A percentile compares a stretch with the other conserved stretches of the same genome.
Conservation (phyloP, 106 monocot genomes). For the Apostasia shenzhenica region DNA sequence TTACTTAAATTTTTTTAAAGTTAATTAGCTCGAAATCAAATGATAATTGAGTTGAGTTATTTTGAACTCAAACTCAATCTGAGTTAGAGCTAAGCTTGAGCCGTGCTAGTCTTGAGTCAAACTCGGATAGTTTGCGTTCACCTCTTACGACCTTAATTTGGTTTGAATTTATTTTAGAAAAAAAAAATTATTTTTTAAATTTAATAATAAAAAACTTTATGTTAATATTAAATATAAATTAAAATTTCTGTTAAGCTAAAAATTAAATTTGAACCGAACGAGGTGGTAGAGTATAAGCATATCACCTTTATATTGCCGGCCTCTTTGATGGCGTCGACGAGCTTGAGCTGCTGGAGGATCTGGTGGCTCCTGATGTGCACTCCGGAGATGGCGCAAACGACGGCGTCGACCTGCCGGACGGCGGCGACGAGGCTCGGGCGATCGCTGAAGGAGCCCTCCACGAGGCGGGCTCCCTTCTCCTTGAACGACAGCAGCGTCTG, state of each 20-base stretch:
- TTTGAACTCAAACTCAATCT: too few species aligned
- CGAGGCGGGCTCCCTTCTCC: slow-evolving; percentile 20
- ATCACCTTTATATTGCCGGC: slow-evolving; percentile 38
- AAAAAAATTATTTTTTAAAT: too few species aligned
- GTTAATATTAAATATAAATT: too few species aligned
- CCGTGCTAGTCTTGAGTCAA: too few species aligned
- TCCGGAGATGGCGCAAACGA: slow-evolving; percentile 40
- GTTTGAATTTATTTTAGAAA: too few species aligned
- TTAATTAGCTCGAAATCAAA: too few species aligned
- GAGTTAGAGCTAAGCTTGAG: too few species aligned
- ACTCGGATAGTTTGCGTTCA: too few species aligned
- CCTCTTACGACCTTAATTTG: too few species aligned
- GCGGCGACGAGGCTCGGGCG: slow-evolving; percentile 34
- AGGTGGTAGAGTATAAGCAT: neutral
- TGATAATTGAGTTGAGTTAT: too few species aligned
- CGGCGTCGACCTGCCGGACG: slow-evolving; percentile 29
- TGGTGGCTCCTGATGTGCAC: slow-evolving; percentile 34
- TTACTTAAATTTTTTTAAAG: too few species aligned
- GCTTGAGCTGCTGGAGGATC: slow-evolving; percentile 43
- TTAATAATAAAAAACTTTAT: too few species aligned
- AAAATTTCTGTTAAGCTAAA: neutral
- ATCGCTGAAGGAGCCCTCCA: slow-evolving; percentile 30
- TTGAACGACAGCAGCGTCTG: slow-evolving; percentile 35
- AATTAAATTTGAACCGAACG: neutral
- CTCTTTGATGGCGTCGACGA: slow-evolving; percentile 39